Evolutionary conservation across 805 yeast species (phyloP).

Genomic region (Kodamaea kakaduensis): DNA sequence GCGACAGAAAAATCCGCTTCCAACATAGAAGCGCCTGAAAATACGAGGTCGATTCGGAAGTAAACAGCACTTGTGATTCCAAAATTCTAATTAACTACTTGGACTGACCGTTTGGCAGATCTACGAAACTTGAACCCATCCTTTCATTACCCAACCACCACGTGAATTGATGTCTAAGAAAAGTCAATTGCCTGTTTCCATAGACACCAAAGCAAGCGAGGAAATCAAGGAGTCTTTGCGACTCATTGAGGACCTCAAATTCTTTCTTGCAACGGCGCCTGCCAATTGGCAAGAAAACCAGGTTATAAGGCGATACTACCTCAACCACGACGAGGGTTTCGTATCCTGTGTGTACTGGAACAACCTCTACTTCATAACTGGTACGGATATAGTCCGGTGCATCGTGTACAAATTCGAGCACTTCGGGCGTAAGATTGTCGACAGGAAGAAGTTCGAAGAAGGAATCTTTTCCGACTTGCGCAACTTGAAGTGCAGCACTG

Average conservation of each 20-base stretch:
- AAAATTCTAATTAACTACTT: not conserved
- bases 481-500: conserved; percentile 77
- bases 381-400: conserved; percentile 93
- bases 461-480: conserved; percentile 91
- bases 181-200: conserved; percentile 1
- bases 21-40: not conserved
- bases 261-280: conserved; percentile 89
- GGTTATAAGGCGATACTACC: conserved; percentile 76
- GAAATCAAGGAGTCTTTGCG: conserved; percentile 47
- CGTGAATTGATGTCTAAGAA: conserved; percentile 1
- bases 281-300: conserved; percentile 90
- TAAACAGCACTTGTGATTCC: conserved; percentile 1
- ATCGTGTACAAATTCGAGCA: conserved; percentile 83
- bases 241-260: conserved; percentile 72
- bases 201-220: conserved; percentile 11
- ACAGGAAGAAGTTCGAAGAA: conserved; percentile 93
- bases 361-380: conserved; percentile 83
- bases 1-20: conserved; percentile 3
- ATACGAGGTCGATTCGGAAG: conserved; percentile 1
- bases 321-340: conserved; percentile 86
- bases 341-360: conserved; percentile 94
- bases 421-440: conserved; percentile 80
- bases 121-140: not conserved
- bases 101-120: not conserved
- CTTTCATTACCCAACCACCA: not conserved